A percentile compares a stretch with the other conserved stretches of the same genome.
phyloP scores from a whole-genome alignment of 2,329 filamentous ascomycete genomes.

The Aspergillus sp. region DNA sequence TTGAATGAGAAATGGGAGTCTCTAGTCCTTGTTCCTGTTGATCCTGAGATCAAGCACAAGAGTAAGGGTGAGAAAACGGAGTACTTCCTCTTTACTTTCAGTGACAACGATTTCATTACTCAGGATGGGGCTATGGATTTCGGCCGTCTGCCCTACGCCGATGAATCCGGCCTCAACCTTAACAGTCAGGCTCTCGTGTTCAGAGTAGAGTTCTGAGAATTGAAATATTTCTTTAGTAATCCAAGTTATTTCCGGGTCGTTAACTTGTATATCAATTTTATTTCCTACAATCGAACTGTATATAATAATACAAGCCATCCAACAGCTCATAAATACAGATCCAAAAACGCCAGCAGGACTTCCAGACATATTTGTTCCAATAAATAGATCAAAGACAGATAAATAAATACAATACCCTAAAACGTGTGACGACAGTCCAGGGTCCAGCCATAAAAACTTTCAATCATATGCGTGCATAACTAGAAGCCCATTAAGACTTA shows the following conservation, averaged over 20 bases:
- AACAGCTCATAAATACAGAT: neutral
- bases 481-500: neutral
- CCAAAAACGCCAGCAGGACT: neutral
- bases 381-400: neutral
- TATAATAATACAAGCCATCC: neutral
- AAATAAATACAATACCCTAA: neutral
- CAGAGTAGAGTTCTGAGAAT: constrained; percentile 27
- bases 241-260: neutral
- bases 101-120: constrained; percentile 75
- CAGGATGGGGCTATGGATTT: constrained; percentile 64
- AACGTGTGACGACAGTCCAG: neutral
- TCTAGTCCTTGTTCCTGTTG: constrained; percentile 61
- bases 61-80: constrained; percentile 48
- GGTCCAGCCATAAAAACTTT: neutral
- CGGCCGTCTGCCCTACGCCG: constrained; percentile 57
- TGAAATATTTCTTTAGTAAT: neutral
- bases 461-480: neutral
- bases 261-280: neutral
- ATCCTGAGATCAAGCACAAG: constrained; percentile 35
- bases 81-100: constrained; percentile 67
- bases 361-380: neutral
- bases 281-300: neutral
- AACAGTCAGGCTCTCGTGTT: constrained; percentile 66
- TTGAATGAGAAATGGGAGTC: constrained; percentile 80
- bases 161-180: constrained; percentile 58